Conservation (phyloP, 2,329 filamentous ascomycete genomes). For the Ceratocystis papillata region DNA sequence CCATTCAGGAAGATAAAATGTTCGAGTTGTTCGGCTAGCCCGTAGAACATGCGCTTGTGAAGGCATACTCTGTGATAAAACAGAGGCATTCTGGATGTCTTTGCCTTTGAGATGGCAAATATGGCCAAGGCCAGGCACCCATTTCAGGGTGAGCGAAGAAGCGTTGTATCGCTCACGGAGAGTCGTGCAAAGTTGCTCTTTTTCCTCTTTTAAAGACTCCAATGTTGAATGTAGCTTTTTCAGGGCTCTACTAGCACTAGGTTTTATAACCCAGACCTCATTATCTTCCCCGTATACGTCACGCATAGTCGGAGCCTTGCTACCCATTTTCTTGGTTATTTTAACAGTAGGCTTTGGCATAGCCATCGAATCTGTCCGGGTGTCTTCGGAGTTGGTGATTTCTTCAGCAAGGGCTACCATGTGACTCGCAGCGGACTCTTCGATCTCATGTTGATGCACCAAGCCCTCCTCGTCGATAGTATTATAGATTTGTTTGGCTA, state of each 20-base stretch:
- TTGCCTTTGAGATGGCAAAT: slow-evolving; percentile 84
- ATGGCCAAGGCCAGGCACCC: slow-evolving; percentile 78
- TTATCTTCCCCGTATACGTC: slow-evolving; percentile 51
- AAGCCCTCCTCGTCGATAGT: slow-evolving; percentile 83
- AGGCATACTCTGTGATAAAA: slow-evolving; percentile 16
- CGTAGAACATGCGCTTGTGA: slow-evolving; percentile 46
- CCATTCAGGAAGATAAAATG: slow-evolving; percentile 79
- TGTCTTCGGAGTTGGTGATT: slow-evolving; percentile 56
- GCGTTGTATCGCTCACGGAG: slow-evolving; percentile 53
- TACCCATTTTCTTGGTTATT: slow-evolving; percentile 34
- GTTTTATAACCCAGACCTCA: slow-evolving; percentile 55
- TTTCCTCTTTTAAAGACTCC: slow-evolving; percentile 48
- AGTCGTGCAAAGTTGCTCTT: slow-evolving; percentile 45
- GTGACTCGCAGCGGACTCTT: slow-evolving; percentile 59
- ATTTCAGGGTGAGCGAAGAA: slow-evolving; percentile 63
- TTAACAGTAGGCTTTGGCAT: slow-evolving; percentile 39
- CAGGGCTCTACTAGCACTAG: slow-evolving; percentile 56
- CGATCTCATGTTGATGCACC: slow-evolving; percentile 62
- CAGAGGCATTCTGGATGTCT: slow-evolving; percentile 41
- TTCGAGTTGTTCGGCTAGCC: slow-evolving; percentile 71
- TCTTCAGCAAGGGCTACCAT: slow-evolving; percentile 64
- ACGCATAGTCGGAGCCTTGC: slow-evolving; percentile 36
- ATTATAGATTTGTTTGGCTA: slow-evolving; percentile 60
- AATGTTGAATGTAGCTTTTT: slow-evolving; percentile 58
- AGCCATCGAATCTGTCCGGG: slow-evolving; percentile 43